Evolutionary conservation across 352 stramenopile species (phyloP).

Genomic region (Aphanomyces stellatus): DNA sequence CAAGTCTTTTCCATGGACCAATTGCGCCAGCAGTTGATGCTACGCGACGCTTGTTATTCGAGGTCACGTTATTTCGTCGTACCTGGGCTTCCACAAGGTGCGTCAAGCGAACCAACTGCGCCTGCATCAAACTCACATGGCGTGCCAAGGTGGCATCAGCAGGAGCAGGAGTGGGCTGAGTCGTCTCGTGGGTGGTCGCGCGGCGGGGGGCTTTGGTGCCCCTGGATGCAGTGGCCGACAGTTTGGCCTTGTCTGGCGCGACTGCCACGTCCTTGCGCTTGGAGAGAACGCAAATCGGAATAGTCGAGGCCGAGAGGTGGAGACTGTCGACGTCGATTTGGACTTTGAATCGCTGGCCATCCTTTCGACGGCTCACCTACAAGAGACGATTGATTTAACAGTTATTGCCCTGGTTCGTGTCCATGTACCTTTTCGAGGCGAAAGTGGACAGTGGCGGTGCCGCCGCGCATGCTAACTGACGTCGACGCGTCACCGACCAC

Average conservation of each 20-base stretch:
- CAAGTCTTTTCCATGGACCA: not conserved
- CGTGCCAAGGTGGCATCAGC: not conserved
- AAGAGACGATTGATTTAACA: not conserved
- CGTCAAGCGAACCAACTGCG: not conserved
- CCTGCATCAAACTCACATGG: not conserved
- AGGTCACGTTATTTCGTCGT: not conserved
- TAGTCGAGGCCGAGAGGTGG: not conserved
- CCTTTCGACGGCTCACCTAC: not conserved
- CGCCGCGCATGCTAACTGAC: not conserved
- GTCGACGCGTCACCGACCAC: not conserved
- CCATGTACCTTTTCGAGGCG: not conserved
- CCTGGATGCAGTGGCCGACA: too few species aligned
- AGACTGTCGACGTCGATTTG: not conserved
- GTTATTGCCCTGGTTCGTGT: not conserved
- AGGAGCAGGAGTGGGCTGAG: not conserved
- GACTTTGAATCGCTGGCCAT: not conserved
- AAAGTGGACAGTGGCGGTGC: not conserved
- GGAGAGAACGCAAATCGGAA: not conserved
- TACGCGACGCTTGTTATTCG: not conserved
- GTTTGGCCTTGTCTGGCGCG: not conserved
- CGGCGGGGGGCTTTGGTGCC: not conserved
- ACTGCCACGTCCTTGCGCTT: not conserved
- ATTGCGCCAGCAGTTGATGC: not conserved
- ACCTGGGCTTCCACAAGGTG: not conserved
- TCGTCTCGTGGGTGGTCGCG: not conserved